Evolutionary conservation across 1,139 yeast species (phyloP).

Genomic region (Geotrichum citri-aurantii): DNA sequence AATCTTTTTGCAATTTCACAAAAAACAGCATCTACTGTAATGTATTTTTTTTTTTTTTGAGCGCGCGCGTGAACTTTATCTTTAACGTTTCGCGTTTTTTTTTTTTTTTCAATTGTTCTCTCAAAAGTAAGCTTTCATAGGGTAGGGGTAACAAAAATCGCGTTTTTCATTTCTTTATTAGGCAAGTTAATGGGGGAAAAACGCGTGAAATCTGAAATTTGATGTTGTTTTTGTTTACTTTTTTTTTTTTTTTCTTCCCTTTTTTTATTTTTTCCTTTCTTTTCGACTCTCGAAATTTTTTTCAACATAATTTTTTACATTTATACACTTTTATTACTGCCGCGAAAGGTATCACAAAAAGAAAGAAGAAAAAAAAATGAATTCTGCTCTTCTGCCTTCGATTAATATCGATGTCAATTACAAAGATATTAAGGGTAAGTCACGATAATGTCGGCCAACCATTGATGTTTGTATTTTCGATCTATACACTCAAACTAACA

Average conservation of each 20-base stretch:
- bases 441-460: neutral
- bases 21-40: too few species aligned
- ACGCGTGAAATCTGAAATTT: slow-evolving; percentile 2
- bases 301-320: too few species aligned
- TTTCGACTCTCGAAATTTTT: too few species aligned
- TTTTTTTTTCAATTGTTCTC: neutral
- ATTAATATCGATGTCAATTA: slow-evolving; percentile 52
- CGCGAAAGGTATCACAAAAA: too few species aligned
- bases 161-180: neutral
- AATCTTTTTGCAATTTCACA: too few species aligned
- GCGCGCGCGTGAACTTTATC: neutral
- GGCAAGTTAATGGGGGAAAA: slow-evolving; percentile 5
- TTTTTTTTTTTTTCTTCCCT: neutral
- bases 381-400: slow-evolving; percentile 41
- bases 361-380: slow-evolving; percentile 21
- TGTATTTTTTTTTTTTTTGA: too few species aligned
- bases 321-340: too few species aligned
- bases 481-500: neutral
- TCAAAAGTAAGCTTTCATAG: neutral
- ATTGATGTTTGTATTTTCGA: neutral
- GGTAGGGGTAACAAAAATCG: neutral
- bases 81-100: neutral
- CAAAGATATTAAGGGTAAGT: slow-evolving; percentile 38
- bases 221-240: neutral
- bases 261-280: neutral